Base-by-base conservation (phyloP, 805 yeast species). In the Kodamaea nitidulidarum region DNA sequence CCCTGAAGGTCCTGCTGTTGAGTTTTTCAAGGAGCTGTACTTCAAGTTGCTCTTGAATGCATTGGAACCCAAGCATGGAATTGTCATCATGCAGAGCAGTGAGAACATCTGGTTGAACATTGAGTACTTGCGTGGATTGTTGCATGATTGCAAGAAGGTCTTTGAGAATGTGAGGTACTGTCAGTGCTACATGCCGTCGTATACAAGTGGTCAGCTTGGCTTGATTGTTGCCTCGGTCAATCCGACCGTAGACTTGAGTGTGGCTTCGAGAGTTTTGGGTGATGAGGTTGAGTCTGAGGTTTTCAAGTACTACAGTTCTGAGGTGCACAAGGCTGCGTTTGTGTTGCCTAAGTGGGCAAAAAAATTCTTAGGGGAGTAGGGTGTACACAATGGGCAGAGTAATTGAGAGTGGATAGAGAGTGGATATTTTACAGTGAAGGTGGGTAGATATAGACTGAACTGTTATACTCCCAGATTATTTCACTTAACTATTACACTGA, bases 1-100 rank as follows among this genome's bases (percentile, higher is more conserved):
- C 60, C 96, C 96, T 1, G 96, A 88, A 51, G 96, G 93, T 2
- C 97, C 97, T 4, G 97, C 97, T 1, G 95, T 81, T 52, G 84
- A 84, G 14, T 84, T 88, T 50, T 88, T 88, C 67, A 86, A 87
- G 58, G 71, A 73, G 44, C 77, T 74, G 40, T 88, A 88, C 65
- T 88, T 88, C 62, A 69, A 78, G 52, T 65, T 88, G 40, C 65
- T 90, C 41, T 53, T 67, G 45, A 71, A 74, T 42, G 84, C 93
- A 4, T 71, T 88, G 40, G 75, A 74, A 32, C 69, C 70, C 2
- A 32, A 18, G 10, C 67, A 79, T 45, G 81, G 82, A 18, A 78
- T 88, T 26, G 83, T 88, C 35, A 83, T 88, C 33, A 83, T 88
- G 73, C 95, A 88, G 59, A 76, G 85, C 16, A 63, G 70, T 34